A percentile compares a stretch with the other conserved stretches of the same genome.
phyloP scores from a whole-genome alignment of 2,329 filamentous ascomycete genomes.

The Sporothrix luriei region DNA sequence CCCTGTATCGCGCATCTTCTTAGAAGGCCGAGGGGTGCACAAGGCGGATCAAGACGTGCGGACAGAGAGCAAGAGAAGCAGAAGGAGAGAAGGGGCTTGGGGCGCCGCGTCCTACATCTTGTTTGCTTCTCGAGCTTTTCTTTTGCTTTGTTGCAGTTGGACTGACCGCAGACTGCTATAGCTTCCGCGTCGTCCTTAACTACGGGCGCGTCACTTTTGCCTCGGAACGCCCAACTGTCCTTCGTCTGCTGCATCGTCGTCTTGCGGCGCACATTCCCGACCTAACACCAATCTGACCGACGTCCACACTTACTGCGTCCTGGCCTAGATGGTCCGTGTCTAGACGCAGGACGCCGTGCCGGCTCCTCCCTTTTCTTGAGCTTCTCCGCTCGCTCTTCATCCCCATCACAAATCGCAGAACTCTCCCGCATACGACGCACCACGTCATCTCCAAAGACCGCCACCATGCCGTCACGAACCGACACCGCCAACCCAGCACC shows the following conservation, averaged over 20 bases:
- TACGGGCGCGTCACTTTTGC: neutral
- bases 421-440: neutral
- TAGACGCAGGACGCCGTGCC: conserved; percentile 21
- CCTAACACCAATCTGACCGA: neutral
- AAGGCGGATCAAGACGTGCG: neutral
- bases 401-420: neutral
- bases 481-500: conserved; percentile 17
- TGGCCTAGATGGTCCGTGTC: conserved; percentile 25
- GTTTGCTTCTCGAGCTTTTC: neutral
- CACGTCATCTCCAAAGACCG: neutral
- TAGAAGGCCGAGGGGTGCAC: neutral
- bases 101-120: neutral
- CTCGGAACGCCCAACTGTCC: neutral
- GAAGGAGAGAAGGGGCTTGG: neutral
- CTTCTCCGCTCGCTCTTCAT: neutral
- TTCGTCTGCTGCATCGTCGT: neutral
- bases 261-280: neutral
- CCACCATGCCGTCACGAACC: conserved; percentile 31
- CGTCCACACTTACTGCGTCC: neutral
- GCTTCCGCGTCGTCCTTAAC: conserved; percentile 8
- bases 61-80: neutral
- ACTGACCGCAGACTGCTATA: neutral
- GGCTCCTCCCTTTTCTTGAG: neutral
- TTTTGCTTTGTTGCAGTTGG: conserved; percentile 4
- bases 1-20: conserved; percentile 1